A percentile compares a stretch with the other conserved stretches of the same genome.
Conservation (phyloP, 331 rosid species). For the Malus hybrid region DNA sequence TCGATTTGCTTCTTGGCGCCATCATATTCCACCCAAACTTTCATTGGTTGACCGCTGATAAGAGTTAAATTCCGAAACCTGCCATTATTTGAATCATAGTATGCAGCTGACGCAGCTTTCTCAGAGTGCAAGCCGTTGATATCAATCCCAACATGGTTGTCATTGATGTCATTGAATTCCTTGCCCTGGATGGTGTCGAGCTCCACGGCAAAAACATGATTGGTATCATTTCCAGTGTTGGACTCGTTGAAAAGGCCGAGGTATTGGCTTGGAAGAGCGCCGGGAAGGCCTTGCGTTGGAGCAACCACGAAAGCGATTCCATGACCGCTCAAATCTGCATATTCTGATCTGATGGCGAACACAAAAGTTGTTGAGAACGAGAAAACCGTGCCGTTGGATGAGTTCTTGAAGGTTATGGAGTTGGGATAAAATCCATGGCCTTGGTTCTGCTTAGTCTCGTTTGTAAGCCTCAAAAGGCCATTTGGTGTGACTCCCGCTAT, state of each 20-base stretch:
- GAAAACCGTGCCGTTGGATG: background rate
- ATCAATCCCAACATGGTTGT: background rate
- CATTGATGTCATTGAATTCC: background rate
- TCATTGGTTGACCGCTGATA: background rate
- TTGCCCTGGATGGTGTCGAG: background rate
- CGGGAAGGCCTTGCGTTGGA: background rate
- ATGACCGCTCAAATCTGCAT: background rate
- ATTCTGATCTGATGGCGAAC: slow-evolving; percentile 10
- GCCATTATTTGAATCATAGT: background rate
- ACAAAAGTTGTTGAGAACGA: background rate
- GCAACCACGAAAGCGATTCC: background rate
- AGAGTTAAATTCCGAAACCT: background rate
- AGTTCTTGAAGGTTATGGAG: background rate
- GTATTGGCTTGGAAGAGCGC: background rate
- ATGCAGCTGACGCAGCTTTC: background rate
- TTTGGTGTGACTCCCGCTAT: slow-evolving; percentile 17
- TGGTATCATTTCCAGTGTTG: background rate
- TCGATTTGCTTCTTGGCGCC: background rate
- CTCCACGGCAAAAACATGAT: slow-evolving; percentile 11
- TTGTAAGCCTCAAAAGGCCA: slow-evolving; percentile 18
- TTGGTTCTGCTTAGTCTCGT: background rate
- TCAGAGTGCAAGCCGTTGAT: background rate
- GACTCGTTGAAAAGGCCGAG: background rate
- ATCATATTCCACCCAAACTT: background rate
- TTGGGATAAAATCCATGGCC: background rate